phyloP scores from a whole-genome alignment of 2,329 filamentous ascomycete species.

The Neocatenulostroma microsporum region DNA sequence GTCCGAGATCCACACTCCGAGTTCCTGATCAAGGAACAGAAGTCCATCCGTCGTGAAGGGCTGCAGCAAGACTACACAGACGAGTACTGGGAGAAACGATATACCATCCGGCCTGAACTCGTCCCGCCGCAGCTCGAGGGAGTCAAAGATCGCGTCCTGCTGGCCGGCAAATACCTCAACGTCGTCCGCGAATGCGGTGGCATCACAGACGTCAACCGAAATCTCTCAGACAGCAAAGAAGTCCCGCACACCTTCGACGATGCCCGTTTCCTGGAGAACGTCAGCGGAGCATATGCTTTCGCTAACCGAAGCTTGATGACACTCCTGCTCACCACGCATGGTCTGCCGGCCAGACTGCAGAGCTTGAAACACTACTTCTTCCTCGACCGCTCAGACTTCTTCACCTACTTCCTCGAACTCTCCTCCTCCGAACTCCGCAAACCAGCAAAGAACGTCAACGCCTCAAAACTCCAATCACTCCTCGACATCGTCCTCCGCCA shows the following conservation, averaged over 20 bases:
- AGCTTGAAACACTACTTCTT: constrained; percentile 99
- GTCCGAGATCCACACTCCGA: constrained; percentile 92
- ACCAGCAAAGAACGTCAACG: constrained; percentile 79
- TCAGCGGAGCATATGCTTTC: constrained; percentile 89
- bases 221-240: constrained; percentile 76
- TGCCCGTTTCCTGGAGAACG: constrained; percentile 83
- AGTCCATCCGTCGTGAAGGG: constrained; percentile 83
- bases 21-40: constrained; percentile 91
- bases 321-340: constrained; percentile 84
- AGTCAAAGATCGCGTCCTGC: constrained; percentile 86
- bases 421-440: constrained; percentile 74
- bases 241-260: constrained; percentile 93
- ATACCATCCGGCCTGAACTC: constrained; percentile 85
- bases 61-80: constrained; percentile 96
- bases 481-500: constrained; percentile 96
- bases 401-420: constrained; percentile 94
- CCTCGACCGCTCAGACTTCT: constrained; percentile 94
- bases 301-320: constrained; percentile 91
- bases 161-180: constrained; percentile 98
- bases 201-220: constrained; percentile 53
- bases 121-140: constrained; percentile 85
- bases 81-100: constrained; percentile 97
- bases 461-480: constrained; percentile 84
- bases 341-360: constrained; percentile 73
- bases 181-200: constrained; percentile 96